Conservation (phyloP, 139 green algal species). For the Coccomyxa sp. region DNA sequence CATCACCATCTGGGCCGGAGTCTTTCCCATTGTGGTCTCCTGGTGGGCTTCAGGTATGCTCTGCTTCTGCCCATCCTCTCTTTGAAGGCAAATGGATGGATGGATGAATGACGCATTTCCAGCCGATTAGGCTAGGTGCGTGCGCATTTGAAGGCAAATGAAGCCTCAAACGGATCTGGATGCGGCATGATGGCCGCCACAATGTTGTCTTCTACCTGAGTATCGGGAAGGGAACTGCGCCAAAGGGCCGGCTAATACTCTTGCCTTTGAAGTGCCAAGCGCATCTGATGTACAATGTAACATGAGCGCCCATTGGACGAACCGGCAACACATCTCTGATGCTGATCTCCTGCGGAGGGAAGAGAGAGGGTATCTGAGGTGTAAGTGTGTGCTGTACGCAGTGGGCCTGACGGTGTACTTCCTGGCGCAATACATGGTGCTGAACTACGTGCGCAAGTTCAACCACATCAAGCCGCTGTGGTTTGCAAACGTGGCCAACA, state of each 20-base stretch:
- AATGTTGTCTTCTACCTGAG: not conserved
- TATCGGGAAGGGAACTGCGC: too few relatives aligned
- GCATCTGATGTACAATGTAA: too few relatives aligned
- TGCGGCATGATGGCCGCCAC: too few relatives aligned
- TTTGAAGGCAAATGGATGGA: not conserved
- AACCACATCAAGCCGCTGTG: constrained; percentile 39
- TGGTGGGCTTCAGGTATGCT: constrained; percentile 38
- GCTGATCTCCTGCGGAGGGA: too few relatives aligned
- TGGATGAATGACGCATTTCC: not conserved
- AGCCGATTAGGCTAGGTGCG: too few relatives aligned
- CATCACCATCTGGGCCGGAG: constrained; percentile 45
- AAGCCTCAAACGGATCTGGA: not conserved
- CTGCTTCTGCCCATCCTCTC: not conserved
- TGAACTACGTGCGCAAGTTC: constrained; percentile 19
- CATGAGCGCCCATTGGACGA: too few relatives aligned
- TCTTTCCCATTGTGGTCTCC: constrained; percentile 62
- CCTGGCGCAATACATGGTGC: constrained; percentile 14
- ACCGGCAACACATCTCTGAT: too few relatives aligned
- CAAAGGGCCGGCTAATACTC: not conserved
- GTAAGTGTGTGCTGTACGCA: not conserved
- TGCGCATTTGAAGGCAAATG: not conserved
- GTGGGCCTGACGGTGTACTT: constrained; percentile 22
- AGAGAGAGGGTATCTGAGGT: too few relatives aligned
- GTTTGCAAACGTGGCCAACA: constrained; percentile 49
- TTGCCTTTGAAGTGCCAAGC: not conserved